Evolutionary conservation across 768 basidiomycete species (phyloP), one percentile per base, ranked within the genome.

Genomic region (Amanita pallidorosea): DNA sequence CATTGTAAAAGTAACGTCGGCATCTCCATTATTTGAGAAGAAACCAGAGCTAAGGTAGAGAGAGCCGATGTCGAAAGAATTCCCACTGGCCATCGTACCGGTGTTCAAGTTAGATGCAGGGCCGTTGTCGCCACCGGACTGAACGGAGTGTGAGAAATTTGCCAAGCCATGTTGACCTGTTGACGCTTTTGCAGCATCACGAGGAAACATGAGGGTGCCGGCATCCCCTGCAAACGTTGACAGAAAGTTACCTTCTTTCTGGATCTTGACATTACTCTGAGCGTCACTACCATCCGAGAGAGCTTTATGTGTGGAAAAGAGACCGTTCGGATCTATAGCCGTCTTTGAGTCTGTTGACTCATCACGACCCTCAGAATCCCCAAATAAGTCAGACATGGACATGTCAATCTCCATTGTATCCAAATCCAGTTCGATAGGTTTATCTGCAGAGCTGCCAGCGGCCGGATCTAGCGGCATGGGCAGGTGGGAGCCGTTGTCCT

Each of bases 381-480:
- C 77, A 56, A 84, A 85, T 12, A 83, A 64, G 57, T 76, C 74
- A 5, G 67, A 68, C 71, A 81, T 81, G 59, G 67, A 68, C 71
- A 81, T 81, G 59, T 81, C 79, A 47, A 83, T 76, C 55, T 86
- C 82, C 63, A 83, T 80, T 46, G 58, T 56, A 42, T 88, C 85
- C 49, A 89, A 58, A 61, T 89, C 85, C 22, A 89, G 73, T 59
- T 88, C 87, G 51, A 89, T 88, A 17, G 88, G 86, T 61, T 85
- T 85, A 61, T 90, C 87, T 1, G 79, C 84, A 5, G 82, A 84
- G 59, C 67, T 81, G 12, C 87, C 83, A 13, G 74, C 59, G 27
- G 60, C 52, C 7, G 67, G 35, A 54, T 73, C 66, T 27, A 72
- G 48, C 37, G 62, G 38, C 43, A 68, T 60, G 46, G 67, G 53